phyloP scores from a whole-genome alignment of 345 rosid genomes.

The Camelina neglecta region DNA sequence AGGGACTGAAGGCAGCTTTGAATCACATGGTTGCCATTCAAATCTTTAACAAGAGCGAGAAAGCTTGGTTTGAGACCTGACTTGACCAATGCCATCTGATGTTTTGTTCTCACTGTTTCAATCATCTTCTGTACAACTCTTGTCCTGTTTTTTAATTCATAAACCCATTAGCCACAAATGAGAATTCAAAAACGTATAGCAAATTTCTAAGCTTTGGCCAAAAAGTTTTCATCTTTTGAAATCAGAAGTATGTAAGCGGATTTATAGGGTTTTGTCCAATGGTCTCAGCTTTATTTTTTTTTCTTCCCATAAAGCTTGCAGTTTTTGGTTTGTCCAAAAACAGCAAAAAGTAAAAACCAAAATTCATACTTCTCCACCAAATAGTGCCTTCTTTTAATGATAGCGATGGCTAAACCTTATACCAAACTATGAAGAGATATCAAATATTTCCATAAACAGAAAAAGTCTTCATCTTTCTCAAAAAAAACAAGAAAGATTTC shows the following conservation, averaged over 20 bases:
- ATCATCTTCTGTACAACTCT: constrained; percentile 81
- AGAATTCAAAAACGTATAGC: neutral
- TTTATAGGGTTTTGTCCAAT: constrained; percentile 22
- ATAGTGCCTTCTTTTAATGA: constrained; percentile 23
- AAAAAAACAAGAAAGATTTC: constrained; percentile 13
- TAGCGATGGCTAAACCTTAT: constrained; percentile 1
- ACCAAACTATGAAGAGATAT: constrained; percentile 5
- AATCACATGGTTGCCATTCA: constrained; percentile 82
- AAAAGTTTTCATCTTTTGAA: constrained; percentile 20
- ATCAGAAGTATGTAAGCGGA: neutral
- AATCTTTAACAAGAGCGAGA: constrained; percentile 66
- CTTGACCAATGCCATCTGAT: constrained; percentile 57
- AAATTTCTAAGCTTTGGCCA: constrained; percentile 10
- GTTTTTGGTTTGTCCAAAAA: constrained; percentile 32
- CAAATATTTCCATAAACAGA: constrained; percentile 31
- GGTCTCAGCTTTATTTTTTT: constrained; percentile 19
- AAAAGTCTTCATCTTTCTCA: constrained; percentile 4
- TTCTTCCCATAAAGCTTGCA: neutral
- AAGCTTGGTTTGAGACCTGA: constrained; percentile 65
- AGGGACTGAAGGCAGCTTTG: constrained; percentile 74
- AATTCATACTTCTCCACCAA: constrained; percentile 20
- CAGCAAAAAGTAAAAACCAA: constrained; percentile 19
- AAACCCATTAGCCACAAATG: neutral
- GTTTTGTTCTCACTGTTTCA: constrained; percentile 62
- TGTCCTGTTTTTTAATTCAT: constrained; percentile 51